These are phyloP conservation scores for Sordariomycetes sp. DNA, from an alignment of 2,329 filamentous ascomycete genomes.

Conservation along the genomic window DNA sequence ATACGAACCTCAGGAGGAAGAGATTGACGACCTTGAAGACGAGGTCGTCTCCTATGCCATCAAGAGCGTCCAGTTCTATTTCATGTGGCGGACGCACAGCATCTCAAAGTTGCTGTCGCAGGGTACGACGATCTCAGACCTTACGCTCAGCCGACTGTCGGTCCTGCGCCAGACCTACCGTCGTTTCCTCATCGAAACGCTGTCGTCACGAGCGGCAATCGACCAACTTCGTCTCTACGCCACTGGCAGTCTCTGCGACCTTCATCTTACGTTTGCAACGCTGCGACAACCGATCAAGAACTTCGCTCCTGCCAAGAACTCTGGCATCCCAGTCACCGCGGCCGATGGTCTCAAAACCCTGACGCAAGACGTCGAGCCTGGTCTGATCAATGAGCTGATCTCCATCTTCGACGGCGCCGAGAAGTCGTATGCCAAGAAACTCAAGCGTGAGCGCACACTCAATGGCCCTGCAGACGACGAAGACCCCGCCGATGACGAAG, in stretches of 20 bases:
- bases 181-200: conserved; percentile 55
- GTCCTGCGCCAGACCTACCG: conserved; percentile 47
- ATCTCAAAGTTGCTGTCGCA: conserved; percentile 45
- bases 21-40: conserved; percentile 66
- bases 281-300: conserved; percentile 48
- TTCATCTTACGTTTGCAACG: conserved; percentile 71
- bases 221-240: conserved; percentile 73
- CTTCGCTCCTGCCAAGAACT: conserved; percentile 16
- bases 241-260: conserved; percentile 69
- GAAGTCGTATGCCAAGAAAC: conserved; percentile 65
- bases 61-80: conserved; percentile 74
- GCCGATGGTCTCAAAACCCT: conserved; percentile 29
- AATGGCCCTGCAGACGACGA: conserved; percentile 63
- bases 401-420: conserved; percentile 73
- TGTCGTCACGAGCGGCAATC: conserved; percentile 58
- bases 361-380: conserved; percentile 58
- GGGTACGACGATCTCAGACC: conserved; percentile 43
- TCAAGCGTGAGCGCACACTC: conserved; percentile 44
- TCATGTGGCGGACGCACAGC: conserved; percentile 80
- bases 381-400: conserved; percentile 58
- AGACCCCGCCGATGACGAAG: conserved; percentile 58
- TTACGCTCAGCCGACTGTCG: conserved; percentile 55
- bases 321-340: conserved; percentile 10
- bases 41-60: conserved; percentile 69
- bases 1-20: conserved; percentile 56